phyloP scores from a whole-genome alignment of 148 eudicot genomes.

The Tetragonia tetragonoides region DNA sequence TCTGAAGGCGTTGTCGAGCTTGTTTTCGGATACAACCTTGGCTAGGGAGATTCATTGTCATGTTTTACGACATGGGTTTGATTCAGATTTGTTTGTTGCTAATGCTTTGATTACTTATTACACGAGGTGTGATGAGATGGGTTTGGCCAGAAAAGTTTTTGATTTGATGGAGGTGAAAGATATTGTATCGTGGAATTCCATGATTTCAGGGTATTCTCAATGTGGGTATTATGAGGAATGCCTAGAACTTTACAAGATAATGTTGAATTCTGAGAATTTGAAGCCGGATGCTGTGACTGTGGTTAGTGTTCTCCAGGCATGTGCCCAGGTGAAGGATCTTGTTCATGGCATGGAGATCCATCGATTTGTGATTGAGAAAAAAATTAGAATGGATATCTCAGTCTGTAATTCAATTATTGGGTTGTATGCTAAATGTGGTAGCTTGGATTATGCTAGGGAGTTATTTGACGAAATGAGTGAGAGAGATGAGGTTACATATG shows the following conservation, averaged over 20 bases:
- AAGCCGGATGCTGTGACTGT: conserved; percentile 47
- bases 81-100: conserved; percentile 49
- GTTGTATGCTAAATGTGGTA: conserved; percentile 69
- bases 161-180: conserved; percentile 47
- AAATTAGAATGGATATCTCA: conserved; percentile 47
- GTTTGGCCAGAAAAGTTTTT: conserved; percentile 46
- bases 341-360: conserved; percentile 55
- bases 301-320: conserved; percentile 56
- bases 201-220: conserved; percentile 61
- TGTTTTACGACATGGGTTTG: conserved; percentile 45
- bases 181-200: conserved; percentile 64
- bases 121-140: conserved; percentile 56
- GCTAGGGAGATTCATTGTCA: conserved; percentile 47
- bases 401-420: conserved; percentile 53
- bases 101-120: conserved; percentile 57
- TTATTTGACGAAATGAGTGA: conserved; percentile 56
- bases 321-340: conserved; percentile 62
- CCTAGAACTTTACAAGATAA: conserved; percentile 38
- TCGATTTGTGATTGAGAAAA: conserved; percentile 34
- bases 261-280: conserved; percentile 35
- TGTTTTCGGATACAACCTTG: conserved; percentile 28
- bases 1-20: conserved; percentile 49
- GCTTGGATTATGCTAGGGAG: conserved; percentile 66
- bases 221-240: conserved; percentile 55
- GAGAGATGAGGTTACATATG: conserved; percentile 61